These are phyloP conservation scores for Cyberlindnera mycetangii DNA, from an alignment of 805 yeast species.

Conservation along the genomic window DNA sequence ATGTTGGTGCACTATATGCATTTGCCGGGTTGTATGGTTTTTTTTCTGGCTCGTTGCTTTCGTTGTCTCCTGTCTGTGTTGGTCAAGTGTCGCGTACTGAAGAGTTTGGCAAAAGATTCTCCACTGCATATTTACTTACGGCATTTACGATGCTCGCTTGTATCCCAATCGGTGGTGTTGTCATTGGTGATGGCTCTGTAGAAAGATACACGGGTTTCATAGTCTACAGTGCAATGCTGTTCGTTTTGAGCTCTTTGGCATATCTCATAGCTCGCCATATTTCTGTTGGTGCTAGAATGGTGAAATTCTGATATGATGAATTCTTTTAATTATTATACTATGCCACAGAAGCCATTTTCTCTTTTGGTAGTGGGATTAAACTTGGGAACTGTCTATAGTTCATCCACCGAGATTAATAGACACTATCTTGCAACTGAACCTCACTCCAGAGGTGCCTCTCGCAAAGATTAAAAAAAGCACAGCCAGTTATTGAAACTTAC, in stretches of 20 bases:
- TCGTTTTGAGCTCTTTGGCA: not conserved
- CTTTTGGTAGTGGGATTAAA: no score
- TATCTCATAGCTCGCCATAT: conserved; percentile 1
- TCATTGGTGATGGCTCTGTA: conserved; percentile 33
- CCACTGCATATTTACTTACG: conserved; percentile 55
- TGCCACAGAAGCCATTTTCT: no score
- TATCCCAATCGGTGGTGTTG: conserved; percentile 48
- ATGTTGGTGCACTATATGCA: conserved; percentile 27
- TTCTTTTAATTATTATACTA: no score
- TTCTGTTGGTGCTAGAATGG: conserved; percentile 5
- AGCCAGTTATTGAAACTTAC: no score
- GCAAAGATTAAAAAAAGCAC: no score
- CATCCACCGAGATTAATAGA: no score
- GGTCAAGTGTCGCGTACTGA: conserved; percentile 53
- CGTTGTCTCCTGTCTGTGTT: conserved; percentile 39
- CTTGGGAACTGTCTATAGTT: no score
- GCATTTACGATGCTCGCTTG: conserved; percentile 47
- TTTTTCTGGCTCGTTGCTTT: conserved; percentile 45
- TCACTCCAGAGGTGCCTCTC: no score
- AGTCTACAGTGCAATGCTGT: conserved; percentile 1
- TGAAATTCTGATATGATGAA: conserved; percentile 2
- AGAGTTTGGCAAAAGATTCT: conserved; percentile 49
- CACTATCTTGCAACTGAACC: no score
- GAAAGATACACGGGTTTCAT: conserved; percentile 2
- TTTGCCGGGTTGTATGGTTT: conserved; percentile 50